Evolutionary conservation across 352 stramenopile species (phyloP), one percentile per base, ranked within the genome.

Genomic region (Halophytophthora polymorphica): DNA sequence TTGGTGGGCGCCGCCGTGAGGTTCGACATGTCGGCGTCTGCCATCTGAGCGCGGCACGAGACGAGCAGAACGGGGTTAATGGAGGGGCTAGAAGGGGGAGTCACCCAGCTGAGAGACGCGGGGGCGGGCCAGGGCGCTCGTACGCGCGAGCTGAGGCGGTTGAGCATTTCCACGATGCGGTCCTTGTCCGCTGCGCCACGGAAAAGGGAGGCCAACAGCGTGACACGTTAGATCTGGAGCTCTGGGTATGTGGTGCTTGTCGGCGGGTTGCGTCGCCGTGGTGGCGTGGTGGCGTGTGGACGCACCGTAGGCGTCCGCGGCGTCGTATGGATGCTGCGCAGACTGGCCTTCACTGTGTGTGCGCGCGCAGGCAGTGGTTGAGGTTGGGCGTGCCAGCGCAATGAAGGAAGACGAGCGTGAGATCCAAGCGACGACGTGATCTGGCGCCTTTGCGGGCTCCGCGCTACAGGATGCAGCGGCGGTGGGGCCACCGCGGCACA

Each of bases 81-180:
- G n/a, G n/a, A n/a, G n/a, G n/a, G n/a, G n/a, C n/a, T n/a, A n/a
- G n/a, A n/a, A n/a, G n/a, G n/a, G n/a, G n/a, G n/a, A n/a, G n/a
- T n/a, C n/a, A n/a, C n/a, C n/a, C n/a, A n/a, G n/a, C n/a, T n/a
- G n/a, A n/a, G n/a, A n/a, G n/a, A n/a, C n/a, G n/a, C n/a, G n/a
- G n/a, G n/a, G n/a, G n/a, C n/a, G n/a, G n/a, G n/a, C n/a, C n/a
- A n/a, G n/a, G n/a, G n/a, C 3, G 22, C 1, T 56, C 68, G 39
- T 50, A 93, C 83, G 45, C 82, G 80, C 12, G 81, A 88, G 64
- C 80, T 93, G 38, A 94, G 62, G 12, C 84, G 79, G 48, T 94
- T 94, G 58, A 94, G 83, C 79, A 94, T 90, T 56, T 94, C 84
- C 11, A 94, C 66, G 38, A 91, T 89, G 25, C 80, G 79, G 40